Conservation (phyloP, 495 filamentous ascomycete genomes). For the Jackrogersella minutella region DNA sequence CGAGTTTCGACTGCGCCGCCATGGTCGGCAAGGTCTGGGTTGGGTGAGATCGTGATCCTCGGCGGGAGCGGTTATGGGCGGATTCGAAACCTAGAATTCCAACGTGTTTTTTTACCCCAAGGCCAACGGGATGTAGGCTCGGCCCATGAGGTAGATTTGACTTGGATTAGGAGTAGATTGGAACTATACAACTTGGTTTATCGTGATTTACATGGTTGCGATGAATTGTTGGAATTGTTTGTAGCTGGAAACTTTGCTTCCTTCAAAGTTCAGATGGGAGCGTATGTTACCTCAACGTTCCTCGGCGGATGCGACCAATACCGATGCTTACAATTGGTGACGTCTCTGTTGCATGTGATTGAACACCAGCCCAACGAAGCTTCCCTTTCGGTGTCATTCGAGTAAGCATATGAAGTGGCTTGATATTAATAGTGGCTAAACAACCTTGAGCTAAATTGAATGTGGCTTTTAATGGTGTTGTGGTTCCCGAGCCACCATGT, state of each 20-base stretch:
- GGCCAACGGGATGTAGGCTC: background rate
- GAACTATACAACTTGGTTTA: constrained; percentile 22
- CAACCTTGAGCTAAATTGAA: background rate
- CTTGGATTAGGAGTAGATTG: constrained; percentile 5
- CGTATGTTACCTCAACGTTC: constrained; percentile 20
- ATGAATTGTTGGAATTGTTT: background rate
- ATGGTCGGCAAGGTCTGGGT: too few relatives aligned
- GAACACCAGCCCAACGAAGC: constrained; percentile 6
- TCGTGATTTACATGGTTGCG: constrained; percentile 39
- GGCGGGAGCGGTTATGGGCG: background rate
- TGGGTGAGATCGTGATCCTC: constrained; percentile 11
- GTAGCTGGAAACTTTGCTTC: background rate
- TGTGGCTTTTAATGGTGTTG: background rate
- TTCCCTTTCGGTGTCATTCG: background rate
- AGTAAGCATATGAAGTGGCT: constrained; percentile 24
- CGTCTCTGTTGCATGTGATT: constrained; percentile 46
- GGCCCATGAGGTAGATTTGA: constrained; percentile 8
- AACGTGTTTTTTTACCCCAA: constrained; percentile 23
- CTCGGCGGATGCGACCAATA: constrained; percentile 44
- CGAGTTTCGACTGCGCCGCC: constrained; percentile 84
- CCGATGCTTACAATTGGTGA: constrained; percentile 37
- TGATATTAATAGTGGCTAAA: constrained; percentile 5
- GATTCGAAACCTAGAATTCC: constrained; percentile 6
- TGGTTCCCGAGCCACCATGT: too few relatives aligned
- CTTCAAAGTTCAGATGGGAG: background rate